Percentiles rank a stretch among this genome's conserved stretches.
Conservation (phyloP, 257 asterid genomes). For the Paraleonurus japonicus region DNA sequence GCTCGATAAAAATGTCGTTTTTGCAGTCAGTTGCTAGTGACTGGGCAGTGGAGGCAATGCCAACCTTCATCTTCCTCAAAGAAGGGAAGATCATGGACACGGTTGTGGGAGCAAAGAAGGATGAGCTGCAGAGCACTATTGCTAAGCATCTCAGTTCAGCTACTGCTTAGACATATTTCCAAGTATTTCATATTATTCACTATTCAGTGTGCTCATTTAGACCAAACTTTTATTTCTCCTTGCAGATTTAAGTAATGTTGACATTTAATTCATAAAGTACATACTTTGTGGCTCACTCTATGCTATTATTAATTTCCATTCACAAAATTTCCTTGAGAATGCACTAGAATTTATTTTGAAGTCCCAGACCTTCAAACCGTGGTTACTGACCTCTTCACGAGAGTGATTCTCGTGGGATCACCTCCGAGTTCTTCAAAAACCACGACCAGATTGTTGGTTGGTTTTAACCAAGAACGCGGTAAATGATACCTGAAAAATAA, state of each 20-base stretch:
- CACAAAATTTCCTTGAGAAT: background rate
- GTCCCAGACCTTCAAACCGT: conserved; percentile 42
- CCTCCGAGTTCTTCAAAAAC: conserved; percentile 95
- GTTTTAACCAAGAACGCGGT: conserved; percentile 89
- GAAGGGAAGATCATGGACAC: conserved; percentile 71
- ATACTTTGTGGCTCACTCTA: background rate
- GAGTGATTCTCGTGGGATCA: conserved; percentile 71
- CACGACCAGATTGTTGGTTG: conserved; percentile 70
- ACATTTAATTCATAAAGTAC: conserved; percentile 19
- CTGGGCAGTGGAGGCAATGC: conserved; percentile 95
- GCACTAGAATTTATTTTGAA: conserved; percentile 4
- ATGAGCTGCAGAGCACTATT: conserved; percentile 73
- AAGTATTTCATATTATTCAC: background rate
- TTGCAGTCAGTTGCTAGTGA: conserved; percentile 70
- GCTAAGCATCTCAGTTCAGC: conserved; percentile 49
- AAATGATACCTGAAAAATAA: conserved; percentile 73
- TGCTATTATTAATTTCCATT: background rate
- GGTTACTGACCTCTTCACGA: conserved; percentile 72
- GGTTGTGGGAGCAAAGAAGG: conserved; percentile 81
- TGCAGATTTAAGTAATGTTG: conserved; percentile 20
- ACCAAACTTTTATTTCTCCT: conserved; percentile 1
- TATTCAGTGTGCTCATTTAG: conserved; percentile 5
- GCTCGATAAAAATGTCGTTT: background rate
- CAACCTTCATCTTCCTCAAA: conserved; percentile 77
- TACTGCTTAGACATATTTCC: conserved; percentile 26